A percentile compares a stretch with the other conserved stretches of the same genome.
Conservation (phyloP, 2,329 filamentous ascomycete species). For the Xylariaceae sp. region DNA sequence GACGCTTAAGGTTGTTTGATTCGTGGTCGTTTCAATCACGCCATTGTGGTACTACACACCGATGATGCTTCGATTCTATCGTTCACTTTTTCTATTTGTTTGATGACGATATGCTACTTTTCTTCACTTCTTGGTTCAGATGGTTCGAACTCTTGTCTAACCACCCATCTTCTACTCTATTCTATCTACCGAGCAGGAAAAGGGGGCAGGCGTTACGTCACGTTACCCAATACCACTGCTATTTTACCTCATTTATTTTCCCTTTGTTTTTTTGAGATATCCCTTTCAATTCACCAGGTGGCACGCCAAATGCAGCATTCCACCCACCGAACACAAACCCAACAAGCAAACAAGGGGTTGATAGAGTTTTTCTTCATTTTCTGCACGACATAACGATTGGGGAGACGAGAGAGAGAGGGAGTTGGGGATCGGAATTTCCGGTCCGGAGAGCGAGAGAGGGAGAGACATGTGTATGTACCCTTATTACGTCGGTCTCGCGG, state of each 20-base stretch:
- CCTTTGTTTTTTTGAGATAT: not conserved
- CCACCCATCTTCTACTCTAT: not conserved
- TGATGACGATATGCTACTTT: not conserved
- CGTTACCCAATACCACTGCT: not conserved
- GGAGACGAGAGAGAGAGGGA: not conserved
- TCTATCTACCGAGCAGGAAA: not conserved
- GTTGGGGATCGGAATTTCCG: not conserved
- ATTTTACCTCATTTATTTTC: not conserved
- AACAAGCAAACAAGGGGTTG: not conserved
- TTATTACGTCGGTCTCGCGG: not conserved
- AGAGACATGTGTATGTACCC: not conserved
- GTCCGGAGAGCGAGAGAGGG: not conserved
- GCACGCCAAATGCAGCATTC: no score
- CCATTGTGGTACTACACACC: not conserved
- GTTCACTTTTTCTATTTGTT: not conserved
- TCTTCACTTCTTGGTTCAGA: not conserved
- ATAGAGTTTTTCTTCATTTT: not conserved
- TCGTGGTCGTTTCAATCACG: no score
- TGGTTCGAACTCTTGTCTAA: not conserved
- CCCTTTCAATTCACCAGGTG: not conserved
- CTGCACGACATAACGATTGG: slow-evolving; percentile 4
- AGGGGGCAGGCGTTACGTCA: no score
- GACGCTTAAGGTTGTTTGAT: slow-evolving; percentile 31
- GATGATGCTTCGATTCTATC: not conserved
- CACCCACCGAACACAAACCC: not conserved